These are phyloP conservation scores for Neonectria hederae DNA, from an alignment of 2,329 filamentous ascomycete species.

Conservation along the genomic window DNA sequence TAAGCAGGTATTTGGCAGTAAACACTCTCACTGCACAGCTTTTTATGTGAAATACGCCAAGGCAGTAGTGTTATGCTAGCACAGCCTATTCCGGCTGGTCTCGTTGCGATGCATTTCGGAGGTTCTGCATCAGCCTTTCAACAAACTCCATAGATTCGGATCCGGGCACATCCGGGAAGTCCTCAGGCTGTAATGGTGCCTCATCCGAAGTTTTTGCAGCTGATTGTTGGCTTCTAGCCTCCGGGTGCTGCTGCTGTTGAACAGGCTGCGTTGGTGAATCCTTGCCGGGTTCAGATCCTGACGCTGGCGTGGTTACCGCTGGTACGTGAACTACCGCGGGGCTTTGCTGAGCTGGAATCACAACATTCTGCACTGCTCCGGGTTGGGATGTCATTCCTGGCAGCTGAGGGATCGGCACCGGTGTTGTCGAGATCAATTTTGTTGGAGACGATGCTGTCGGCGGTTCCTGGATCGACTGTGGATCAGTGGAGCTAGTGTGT, in stretches of 20 bases:
- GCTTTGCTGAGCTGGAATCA: not conserved
- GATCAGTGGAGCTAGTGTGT: constrained; percentile 6
- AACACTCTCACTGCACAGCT: constrained; percentile 21
- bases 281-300: not conserved
- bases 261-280: not conserved
- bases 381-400: constrained; percentile 27
- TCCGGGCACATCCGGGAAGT: constrained; percentile 54
- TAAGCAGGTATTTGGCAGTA: not conserved
- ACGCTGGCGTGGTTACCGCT: not conserved
- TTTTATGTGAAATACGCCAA: not conserved
- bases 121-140: constrained; percentile 62
- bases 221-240: not conserved
- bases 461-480: constrained; percentile 18
- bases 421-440: constrained; percentile 40
- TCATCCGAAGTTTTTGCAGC: not conserved
- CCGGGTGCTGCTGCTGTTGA: not conserved
- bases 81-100: constrained; percentile 12
- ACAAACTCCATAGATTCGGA: constrained; percentile 59
- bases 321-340: not conserved
- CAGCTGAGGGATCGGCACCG: constrained; percentile 46
- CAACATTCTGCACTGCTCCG: not conserved
- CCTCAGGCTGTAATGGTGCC: constrained; percentile 36
- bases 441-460: constrained; percentile 20
- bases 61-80: not conserved
- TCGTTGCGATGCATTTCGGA: constrained; percentile 53